Evolutionary conservation across 208 protist genomes (phyloP), one percentile per base, ranked within the genome.

Genomic region (Trichomonas vaginalis): DNA sequence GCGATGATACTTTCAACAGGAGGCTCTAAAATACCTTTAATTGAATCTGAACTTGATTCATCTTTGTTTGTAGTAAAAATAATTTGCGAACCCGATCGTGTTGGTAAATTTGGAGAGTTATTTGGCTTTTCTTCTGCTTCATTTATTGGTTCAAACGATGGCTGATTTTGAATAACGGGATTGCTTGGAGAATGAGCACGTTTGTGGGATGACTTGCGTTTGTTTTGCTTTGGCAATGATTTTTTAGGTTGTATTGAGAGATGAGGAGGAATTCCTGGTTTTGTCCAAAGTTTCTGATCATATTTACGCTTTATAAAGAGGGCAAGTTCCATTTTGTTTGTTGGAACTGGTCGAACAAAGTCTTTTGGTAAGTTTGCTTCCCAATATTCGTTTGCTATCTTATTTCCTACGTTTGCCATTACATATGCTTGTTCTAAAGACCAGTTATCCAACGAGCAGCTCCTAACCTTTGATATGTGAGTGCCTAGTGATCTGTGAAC

Each of bases 401-500:
- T 40, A 92, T 96, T 95, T 46, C 96, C 92, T 17, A 95, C 96
- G 23, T 95, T 51, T 39, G 35, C 35, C 96, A 96, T 95, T 4
- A 96, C 48, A n/a, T 47, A 39, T 35, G 96, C 70, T 23, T 96
- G 96, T 39, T 96, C 82, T 17, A 95, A 46, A 10, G 95, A 96
- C 96, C 96, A 96, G 23, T 86, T 83, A 49, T 96, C 96, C 46
- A 96, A 96, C 10, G 96, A 96, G 12, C 96, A 95, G 0, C 96
- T 96, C 4, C 96, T 80, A 83, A 96, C 96, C 32, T 96, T 96
- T 14, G 92, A 96, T 46, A 97, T 96, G 45, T 97, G 96, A 6
- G 97, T 96, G 17, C 97, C 97, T 37, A 97, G 61, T 40, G 96
- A 96, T 27, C 97, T 79, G 80, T 97, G 97, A 49, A 97, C 56